A percentile compares a stretch with the other conserved stretches of the same genome.
Evolutionary conservation across 2,329 filamentous ascomycete species (phyloP).

Genomic region (Balansia obtecta): DNA sequence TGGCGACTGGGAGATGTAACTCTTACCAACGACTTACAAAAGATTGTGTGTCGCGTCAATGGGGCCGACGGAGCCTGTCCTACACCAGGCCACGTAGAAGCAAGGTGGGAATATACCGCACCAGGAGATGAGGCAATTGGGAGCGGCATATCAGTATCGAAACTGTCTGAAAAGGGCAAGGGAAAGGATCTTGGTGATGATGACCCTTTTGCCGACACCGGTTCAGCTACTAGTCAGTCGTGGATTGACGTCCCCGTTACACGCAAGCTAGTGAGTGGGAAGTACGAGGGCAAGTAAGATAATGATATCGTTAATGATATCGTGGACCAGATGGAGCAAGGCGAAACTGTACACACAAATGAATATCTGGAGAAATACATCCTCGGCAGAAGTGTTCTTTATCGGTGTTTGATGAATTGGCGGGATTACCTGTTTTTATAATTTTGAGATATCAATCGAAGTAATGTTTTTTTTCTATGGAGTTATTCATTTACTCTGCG

Average conservation of each 20-base stretch:
- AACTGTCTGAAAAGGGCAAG: constrained; percentile 37
- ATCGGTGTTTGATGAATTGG: constrained; percentile 2
- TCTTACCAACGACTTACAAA: constrained; percentile 51
- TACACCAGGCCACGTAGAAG: constrained; percentile 66
- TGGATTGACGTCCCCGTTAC: constrained; percentile 58
- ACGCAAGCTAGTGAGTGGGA: constrained; percentile 61
- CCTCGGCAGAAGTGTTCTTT: not conserved
- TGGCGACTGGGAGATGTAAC: constrained; percentile 72
- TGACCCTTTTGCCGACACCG: constrained; percentile 57
- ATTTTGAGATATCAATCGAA: constrained; percentile 3
- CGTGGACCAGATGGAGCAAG: too few species aligned
- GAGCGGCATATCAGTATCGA: constrained; percentile 55
- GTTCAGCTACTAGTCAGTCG: constrained; percentile 16
- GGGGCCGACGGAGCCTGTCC: constrained; percentile 59
- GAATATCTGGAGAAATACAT: not conserved
- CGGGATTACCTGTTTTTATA: not conserved
- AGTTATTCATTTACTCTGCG: not conserved
- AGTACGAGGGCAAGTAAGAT: constrained; percentile 47
- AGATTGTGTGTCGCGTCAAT: constrained; percentile 71
- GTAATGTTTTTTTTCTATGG: not conserved
- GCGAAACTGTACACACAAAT: not conserved
- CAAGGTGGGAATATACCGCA: constrained; percentile 56
- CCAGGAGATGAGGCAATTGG: constrained; percentile 29
- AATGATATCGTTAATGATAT: not conserved
- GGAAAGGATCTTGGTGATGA: constrained; percentile 36